Percentiles rank a stretch among this genome's conserved stretches.
Conservation (phyloP, 202 grass and related monocot species). For the Miscanthus sacchariflorus region DNA sequence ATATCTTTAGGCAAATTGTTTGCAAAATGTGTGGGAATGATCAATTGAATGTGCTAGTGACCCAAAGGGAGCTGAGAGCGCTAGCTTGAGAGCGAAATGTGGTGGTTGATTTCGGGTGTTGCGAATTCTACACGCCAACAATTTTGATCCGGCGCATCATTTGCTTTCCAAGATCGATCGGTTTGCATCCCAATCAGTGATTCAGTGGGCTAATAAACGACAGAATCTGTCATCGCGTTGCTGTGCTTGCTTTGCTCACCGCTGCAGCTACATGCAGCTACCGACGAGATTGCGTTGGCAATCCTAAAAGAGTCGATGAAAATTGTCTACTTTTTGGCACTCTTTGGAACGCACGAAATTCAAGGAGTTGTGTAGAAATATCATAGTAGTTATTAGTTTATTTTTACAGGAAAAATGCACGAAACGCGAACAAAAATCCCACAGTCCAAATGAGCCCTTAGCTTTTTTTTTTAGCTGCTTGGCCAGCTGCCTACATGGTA, state of each 20-base stretch:
- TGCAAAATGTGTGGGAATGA: background rate
- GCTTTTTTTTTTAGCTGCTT: too few species aligned
- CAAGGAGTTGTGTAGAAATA: too few species aligned
- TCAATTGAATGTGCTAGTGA: background rate
- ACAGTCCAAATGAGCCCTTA: too few species aligned
- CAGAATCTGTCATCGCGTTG: background rate
- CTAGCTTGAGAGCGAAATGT: background rate
- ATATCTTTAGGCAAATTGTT: background rate
- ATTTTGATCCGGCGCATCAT: background rate
- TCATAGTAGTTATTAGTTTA: too few species aligned
- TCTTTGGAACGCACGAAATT: too few species aligned
- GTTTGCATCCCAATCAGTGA: background rate
- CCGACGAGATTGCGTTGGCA: background rate
- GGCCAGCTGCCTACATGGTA: too few species aligned
- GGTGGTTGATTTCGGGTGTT: background rate
- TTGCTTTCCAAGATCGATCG: conserved; percentile 13
- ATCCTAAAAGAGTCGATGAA: too few species aligned
- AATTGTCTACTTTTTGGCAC: too few species aligned
- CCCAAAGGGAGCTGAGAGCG: background rate
- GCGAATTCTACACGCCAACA: conserved; percentile 31
- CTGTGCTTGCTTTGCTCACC: background rate
- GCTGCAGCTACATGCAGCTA: background rate
- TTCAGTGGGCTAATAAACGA: background rate
- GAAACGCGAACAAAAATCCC: too few species aligned
- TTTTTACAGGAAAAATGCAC: too few species aligned